A percentile compares a stretch with the other conserved stretches of the same genome.
phyloP scores from a whole-genome alignment of 176 grass and related monocot genomes.

The Tuctoria greenei region DNA sequence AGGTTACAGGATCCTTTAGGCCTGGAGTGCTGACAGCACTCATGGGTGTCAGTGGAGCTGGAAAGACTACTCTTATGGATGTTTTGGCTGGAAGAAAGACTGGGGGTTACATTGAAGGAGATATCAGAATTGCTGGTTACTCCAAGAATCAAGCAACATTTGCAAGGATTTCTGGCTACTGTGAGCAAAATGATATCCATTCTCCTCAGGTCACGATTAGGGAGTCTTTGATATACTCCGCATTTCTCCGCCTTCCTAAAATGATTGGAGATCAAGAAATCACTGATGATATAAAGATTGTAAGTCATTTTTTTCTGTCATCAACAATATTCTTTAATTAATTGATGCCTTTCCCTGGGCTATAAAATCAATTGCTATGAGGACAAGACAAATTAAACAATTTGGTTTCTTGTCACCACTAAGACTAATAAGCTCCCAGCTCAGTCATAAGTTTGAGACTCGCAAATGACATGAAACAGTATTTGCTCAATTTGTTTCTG shows the following conservation, averaged over 20 bases:
- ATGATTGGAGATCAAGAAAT: slow-evolving; percentile 79
- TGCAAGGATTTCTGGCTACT: slow-evolving; percentile 97
- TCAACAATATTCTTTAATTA: slow-evolving; percentile 5
- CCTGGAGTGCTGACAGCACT: slow-evolving; percentile 92
- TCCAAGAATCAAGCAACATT: slow-evolving; percentile 95
- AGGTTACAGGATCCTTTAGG: slow-evolving; percentile 78
- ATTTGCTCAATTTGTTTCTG: not conserved
- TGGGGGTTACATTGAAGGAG: slow-evolving; percentile 97
- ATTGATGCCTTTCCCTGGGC: slow-evolving; percentile 21
- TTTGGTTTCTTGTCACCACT: slow-evolving; percentile 16
- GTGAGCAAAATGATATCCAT: slow-evolving; percentile 99
- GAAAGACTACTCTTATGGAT: slow-evolving; percentile 98
- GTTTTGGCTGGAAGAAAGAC: slow-evolving; percentile 97
- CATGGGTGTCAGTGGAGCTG: slow-evolving; percentile 98
- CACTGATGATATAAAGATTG: slow-evolving; percentile 72
- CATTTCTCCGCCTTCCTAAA: slow-evolving; percentile 78
- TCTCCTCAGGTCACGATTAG: slow-evolving; percentile 96
- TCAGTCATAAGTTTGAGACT: slow-evolving; percentile 10
- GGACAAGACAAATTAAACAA: not conserved
- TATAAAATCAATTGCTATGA: slow-evolving; percentile 14
- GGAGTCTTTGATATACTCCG: slow-evolving; percentile 94
- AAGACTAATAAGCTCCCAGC: not conserved
- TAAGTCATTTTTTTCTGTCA: slow-evolving; percentile 32
- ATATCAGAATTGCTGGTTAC: slow-evolving; percentile 84
- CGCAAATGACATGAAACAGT: slow-evolving; percentile 3